phyloP scores from a whole-genome alignment of 306 rosid genomes.

The Delonix regia region DNA sequence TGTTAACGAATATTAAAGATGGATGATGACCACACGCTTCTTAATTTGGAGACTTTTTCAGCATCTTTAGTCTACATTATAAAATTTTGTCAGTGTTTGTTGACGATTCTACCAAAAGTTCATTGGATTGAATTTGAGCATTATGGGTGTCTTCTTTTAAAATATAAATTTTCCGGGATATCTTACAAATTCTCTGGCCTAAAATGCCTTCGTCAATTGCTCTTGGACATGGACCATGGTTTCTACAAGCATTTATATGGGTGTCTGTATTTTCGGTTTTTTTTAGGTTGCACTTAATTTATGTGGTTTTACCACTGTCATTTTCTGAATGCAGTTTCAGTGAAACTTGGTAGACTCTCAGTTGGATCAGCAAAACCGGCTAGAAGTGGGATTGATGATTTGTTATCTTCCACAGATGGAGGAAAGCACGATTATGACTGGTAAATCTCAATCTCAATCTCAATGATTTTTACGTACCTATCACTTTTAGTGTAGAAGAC shows the following conservation, averaged over 20 bases:
- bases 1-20: not conserved
- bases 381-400: conserved; percentile 81
- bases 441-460: conserved; percentile 39
- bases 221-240: not conserved
- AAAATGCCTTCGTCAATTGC: not conserved
- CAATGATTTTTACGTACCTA: not conserved
- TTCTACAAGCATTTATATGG: not conserved
- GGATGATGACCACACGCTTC: not conserved
- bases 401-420: conserved; percentile 75
- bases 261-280: conserved; percentile 4
- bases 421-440: conserved; percentile 98
- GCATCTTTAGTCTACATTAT: not conserved
- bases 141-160: not conserved
- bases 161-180: not conserved
- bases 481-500: not conserved
- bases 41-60: not conserved
- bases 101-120: not conserved
- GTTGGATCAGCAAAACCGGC: conserved; percentile 71
- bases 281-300: conserved; percentile 11
- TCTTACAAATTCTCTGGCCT: not conserved
- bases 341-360: conserved; percentile 89
- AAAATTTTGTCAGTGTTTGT: not conserved
- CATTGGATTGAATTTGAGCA: not conserved
- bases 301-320: not conserved
- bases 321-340: conserved; percentile 58